These are phyloP conservation scores for Lepidopterella palustris DNA, from an alignment of 495 filamentous ascomycete genomes.

Conservation along the genomic window DNA sequence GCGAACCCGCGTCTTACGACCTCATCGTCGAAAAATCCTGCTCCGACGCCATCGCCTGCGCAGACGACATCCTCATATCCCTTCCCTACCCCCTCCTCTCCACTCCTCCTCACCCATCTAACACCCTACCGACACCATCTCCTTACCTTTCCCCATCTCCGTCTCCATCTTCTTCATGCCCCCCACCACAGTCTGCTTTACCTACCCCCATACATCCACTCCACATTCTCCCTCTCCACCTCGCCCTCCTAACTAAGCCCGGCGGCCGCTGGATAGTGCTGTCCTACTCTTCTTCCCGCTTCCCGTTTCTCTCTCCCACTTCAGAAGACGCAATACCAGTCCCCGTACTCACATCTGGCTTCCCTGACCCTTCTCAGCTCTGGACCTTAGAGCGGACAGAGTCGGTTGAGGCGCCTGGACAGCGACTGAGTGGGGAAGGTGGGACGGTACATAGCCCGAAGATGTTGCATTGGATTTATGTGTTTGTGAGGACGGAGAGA, in stretches of 20 bases:
- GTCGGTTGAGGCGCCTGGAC: conserved; percentile 18
- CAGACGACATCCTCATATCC: conserved; percentile 18
- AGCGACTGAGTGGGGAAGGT: background rate
- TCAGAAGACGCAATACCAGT: conserved; percentile 18
- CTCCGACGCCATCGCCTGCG: conserved; percentile 29
- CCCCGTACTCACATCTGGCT: conserved; percentile 11
- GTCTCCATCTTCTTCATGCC: background rate
- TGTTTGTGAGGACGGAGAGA: conserved; percentile 19
- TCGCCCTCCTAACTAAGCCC: conserved; percentile 22
- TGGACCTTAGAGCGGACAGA: conserved; percentile 25
- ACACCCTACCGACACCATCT: background rate
- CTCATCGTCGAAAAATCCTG: conserved; percentile 30
- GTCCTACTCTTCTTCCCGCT: conserved; percentile 25
- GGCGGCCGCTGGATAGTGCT: conserved; percentile 24
- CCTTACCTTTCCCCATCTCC: background rate
- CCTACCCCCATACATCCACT: conserved; percentile 16
- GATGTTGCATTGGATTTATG: conserved; percentile 28
- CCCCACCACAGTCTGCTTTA: too few species aligned
- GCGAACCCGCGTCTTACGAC: conserved; percentile 15
- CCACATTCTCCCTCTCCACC: conserved; percentile 21
- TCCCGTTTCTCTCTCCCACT: conserved; percentile 21
- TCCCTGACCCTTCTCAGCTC: conserved; percentile 16
- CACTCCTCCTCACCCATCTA: background rate
- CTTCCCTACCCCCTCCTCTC: conserved; percentile 17
- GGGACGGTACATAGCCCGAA: conserved; percentile 15